Evolutionary conservation across 2,329 filamentous ascomycete genomes (phyloP).

Genomic region (Colletotrichum gloeosporioides): DNA sequence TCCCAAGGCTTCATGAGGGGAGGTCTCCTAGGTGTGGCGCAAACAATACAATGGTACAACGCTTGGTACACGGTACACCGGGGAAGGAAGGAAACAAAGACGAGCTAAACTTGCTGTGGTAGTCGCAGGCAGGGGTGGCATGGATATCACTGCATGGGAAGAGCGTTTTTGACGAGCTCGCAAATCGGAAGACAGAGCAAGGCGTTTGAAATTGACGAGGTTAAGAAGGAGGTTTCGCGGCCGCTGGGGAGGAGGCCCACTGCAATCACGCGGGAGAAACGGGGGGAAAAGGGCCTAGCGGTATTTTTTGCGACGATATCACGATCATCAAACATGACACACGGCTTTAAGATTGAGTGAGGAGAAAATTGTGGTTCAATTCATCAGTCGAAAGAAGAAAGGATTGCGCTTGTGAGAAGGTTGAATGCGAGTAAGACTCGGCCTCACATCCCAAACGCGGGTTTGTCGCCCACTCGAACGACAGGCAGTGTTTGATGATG

Average conservation of each 20-base stretch:
- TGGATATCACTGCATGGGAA: neutral
- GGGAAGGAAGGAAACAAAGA: neutral
- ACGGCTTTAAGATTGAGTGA: neutral
- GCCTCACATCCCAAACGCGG: neutral
- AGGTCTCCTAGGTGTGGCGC: neutral
- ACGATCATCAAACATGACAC: constrained; percentile 2
- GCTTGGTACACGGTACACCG: neutral
- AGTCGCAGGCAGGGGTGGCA: neutral
- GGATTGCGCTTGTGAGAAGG: neutral
- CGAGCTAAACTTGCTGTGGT: neutral
- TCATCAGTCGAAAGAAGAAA: neutral
- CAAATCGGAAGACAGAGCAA: neutral
- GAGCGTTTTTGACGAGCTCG: neutral
- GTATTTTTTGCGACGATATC: neutral
- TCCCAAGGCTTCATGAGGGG: neutral
- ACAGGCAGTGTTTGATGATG: neutral
- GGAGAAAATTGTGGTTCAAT: neutral
- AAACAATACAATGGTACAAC: neutral
- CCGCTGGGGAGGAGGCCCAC: neutral
- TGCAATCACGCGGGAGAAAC: neutral
- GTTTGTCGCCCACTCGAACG: neutral
- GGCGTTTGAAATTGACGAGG: neutral
- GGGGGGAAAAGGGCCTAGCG: neutral
- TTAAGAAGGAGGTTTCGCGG: neutral
- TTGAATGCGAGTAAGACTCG: neutral